Evolutionary conservation across 495 filamentous ascomycete genomes (phyloP).

Genomic region (Penicilliopsis zonata): DNA sequence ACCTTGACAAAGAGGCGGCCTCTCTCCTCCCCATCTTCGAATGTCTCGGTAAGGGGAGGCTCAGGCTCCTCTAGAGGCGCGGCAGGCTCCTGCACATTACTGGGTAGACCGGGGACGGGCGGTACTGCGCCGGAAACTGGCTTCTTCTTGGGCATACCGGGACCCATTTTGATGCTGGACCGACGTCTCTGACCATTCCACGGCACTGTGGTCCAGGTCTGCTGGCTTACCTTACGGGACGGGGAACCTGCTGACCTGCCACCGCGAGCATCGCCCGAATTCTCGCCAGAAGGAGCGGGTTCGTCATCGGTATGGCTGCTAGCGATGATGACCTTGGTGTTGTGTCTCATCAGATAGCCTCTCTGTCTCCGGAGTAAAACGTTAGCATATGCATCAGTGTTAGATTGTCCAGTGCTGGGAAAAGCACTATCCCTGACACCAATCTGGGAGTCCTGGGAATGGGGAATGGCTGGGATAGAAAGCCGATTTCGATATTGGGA

Average conservation of each 20-base stretch:
- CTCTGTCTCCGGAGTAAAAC: constrained; percentile 53
- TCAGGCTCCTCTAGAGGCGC: constrained; percentile 52
- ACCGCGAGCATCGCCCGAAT: constrained; percentile 38
- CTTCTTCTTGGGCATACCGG: constrained; percentile 53
- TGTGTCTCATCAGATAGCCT: constrained; percentile 96
- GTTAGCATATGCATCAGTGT: constrained; percentile 41
- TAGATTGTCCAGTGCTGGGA: background rate
- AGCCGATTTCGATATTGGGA: constrained; percentile 11
- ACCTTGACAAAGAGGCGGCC: constrained; percentile 97
- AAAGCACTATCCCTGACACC: too few relatives aligned
- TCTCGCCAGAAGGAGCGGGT: constrained; percentile 29
- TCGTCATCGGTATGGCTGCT: constrained; percentile 50
- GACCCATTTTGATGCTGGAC: constrained; percentile 47
- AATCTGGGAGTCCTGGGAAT: constrained; percentile 5
- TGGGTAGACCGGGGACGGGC: constrained; percentile 79
- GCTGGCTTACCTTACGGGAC: constrained; percentile 62
- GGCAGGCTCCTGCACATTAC: constrained; percentile 52
- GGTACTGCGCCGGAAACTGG: constrained; percentile 52
- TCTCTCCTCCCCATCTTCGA: constrained; percentile 72
- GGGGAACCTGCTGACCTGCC: constrained; percentile 56
- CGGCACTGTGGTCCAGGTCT: constrained; percentile 91
- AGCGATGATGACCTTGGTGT: constrained; percentile 92
- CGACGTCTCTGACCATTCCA: constrained; percentile 77
- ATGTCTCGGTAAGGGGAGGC: constrained; percentile 36
- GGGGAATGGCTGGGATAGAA: constrained; percentile 4